A percentile compares a stretch with the other conserved stretches of the same genome.
Evolutionary conservation across 202 grass and related monocot species (phyloP).

Genomic region (Dendrocalamus latiflorus): DNA sequence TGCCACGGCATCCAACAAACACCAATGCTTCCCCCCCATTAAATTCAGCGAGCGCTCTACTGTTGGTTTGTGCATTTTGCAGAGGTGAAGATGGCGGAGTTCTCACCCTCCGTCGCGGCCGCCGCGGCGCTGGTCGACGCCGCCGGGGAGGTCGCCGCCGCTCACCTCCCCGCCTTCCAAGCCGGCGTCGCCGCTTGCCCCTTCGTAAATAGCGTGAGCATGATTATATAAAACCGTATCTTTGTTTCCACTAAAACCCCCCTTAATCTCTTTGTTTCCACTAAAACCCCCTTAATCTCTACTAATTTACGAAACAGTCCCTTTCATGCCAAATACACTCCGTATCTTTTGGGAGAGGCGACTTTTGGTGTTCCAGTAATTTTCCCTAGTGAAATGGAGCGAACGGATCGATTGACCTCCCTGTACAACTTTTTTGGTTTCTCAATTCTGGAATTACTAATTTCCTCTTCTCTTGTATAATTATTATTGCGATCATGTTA

Average conservation of each 20-base stretch:
- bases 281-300: not conserved
- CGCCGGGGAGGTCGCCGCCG: constrained; percentile 58
- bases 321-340: constrained; percentile 18
- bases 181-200: constrained; percentile 49
- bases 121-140: constrained; percentile 62
- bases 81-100: constrained; percentile 84
- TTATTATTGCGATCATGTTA: no score
- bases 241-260: no score
- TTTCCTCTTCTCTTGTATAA: not conserved
- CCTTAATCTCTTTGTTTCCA: not conserved
- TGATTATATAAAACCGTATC: not conserved
- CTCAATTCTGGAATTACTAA: constrained; percentile 20
- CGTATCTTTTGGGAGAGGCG: not conserved
- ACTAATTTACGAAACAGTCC: not conserved
- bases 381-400: constrained; percentile 24
- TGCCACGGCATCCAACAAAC: not conserved
- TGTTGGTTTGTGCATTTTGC: not conserved
- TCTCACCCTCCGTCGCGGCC: constrained; percentile 62
- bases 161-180: constrained; percentile 51
- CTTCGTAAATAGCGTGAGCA: constrained; percentile 93
- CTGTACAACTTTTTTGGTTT: constrained; percentile 18
- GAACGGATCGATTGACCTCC: not conserved
- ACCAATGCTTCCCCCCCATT: not conserved
- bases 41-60: not conserved
- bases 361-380: not conserved